Conservation (phyloP, 768 basidiomycete species). For the Russula sp. region DNA sequence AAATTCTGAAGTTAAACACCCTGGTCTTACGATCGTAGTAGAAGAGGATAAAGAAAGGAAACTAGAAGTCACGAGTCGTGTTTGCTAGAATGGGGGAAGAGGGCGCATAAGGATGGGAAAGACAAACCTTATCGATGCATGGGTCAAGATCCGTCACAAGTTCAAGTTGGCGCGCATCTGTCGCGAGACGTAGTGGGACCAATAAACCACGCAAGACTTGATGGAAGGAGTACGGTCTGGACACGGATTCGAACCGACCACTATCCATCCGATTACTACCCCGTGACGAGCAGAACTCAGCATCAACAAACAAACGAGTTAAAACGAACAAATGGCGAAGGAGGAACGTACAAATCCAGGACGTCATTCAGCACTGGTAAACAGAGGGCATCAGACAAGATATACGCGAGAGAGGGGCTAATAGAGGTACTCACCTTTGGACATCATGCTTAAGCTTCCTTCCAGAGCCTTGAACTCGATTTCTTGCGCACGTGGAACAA, state of each 20-base stretch:
- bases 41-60: not conserved
- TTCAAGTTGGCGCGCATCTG: constrained; percentile 62
- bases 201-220: constrained; percentile 73
- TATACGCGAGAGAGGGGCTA: not conserved
- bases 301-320: not conserved
- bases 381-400: constrained; percentile 14
- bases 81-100: not conserved
- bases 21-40: not conserved
- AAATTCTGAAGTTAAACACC: constrained; percentile 10
- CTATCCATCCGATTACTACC: constrained; percentile 81
- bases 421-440: constrained; percentile 52
- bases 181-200: constrained; percentile 63
- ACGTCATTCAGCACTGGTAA: constrained; percentile 69
- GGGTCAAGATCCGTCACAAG: constrained; percentile 68
- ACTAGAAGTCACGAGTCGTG: not conserved
- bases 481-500: constrained; percentile 69
- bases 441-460: constrained; percentile 85
- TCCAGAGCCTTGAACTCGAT: constrained; percentile 86
- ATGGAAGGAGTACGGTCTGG: constrained; percentile 72
- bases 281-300: not conserved
- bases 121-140: constrained; percentile 58
- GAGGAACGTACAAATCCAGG: constrained; percentile 58
- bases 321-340: constrained; percentile 2
- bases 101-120: not conserved
- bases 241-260: constrained; percentile 73